phyloP scores from a whole-genome alignment of 2,329 filamentous ascomycete genomes.

The Beauveria rudraprayagi region DNA sequence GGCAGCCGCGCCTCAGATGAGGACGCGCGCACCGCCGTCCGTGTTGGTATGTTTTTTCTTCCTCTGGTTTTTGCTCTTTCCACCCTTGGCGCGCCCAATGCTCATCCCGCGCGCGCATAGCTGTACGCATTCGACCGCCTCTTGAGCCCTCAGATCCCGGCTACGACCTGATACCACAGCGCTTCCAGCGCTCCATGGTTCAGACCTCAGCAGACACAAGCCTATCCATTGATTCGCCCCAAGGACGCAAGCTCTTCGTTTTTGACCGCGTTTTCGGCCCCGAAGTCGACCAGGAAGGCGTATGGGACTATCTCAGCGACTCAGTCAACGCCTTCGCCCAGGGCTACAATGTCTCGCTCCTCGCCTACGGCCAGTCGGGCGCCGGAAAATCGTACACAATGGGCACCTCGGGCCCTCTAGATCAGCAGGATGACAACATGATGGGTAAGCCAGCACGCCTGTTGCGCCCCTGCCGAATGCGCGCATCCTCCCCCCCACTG shows the following conservation, averaged over 20 bases:
- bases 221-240: slow-evolving; percentile 80
- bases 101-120: slow-evolving; percentile 36
- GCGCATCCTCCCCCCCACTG: slow-evolving; percentile 11
- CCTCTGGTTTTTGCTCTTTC: background rate
- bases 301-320: slow-evolving; percentile 92
- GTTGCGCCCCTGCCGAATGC: background rate
- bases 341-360: slow-evolving; percentile 95
- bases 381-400: slow-evolving; percentile 98
- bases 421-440: slow-evolving; percentile 60
- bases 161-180: slow-evolving; percentile 88
- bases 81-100: background rate
- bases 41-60: slow-evolving; percentile 69
- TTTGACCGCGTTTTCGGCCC: slow-evolving; percentile 92
- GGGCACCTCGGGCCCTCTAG: slow-evolving; percentile 82
- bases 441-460: slow-evolving; percentile 59
- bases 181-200: slow-evolving; percentile 88
- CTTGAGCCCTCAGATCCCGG: slow-evolving; percentile 78
- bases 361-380: slow-evolving; percentile 95
- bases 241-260: slow-evolving; percentile 89
- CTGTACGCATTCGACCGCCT: slow-evolving; percentile 85
- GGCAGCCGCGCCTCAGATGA: slow-evolving; percentile 84
- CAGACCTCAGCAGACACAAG: slow-evolving; percentile 81
- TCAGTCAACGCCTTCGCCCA: slow-evolving; percentile 85
- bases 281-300: slow-evolving; percentile 73
- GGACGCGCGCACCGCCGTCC: slow-evolving; percentile 82